Conservation (phyloP, 2,329 filamentous ascomycete species). For the Reticulascus tulasneorum region DNA sequence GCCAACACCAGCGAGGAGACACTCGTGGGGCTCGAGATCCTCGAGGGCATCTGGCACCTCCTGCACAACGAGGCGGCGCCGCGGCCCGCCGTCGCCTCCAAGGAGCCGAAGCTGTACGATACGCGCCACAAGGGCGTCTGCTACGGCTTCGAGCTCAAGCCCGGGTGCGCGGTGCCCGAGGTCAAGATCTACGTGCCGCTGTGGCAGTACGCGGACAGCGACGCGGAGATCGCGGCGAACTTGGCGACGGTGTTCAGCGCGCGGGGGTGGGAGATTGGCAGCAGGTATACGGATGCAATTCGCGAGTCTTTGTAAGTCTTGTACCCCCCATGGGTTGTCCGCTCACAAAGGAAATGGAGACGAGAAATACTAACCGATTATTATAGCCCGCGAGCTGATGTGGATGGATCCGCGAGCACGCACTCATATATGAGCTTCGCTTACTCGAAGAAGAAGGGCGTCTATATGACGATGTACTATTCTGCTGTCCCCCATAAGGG, state of each 20-base stretch:
- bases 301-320: constrained; percentile 12
- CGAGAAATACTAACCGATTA: constrained; percentile 2
- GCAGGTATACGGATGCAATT: constrained; percentile 9
- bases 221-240: constrained; percentile 9
- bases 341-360: not conserved
- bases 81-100: constrained; percentile 9
- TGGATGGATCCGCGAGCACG: constrained; percentile 4
- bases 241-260: constrained; percentile 9
- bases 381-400: constrained; percentile 9
- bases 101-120: constrained; percentile 7
- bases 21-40: constrained; percentile 16
- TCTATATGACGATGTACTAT: constrained; percentile 17
- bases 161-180: constrained; percentile 17
- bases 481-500: constrained; percentile 12
- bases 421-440: constrained; percentile 18
- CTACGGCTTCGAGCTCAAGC: constrained; percentile 22
- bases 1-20: constrained; percentile 15
- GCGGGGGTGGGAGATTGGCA: constrained; percentile 12
- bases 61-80: constrained; percentile 19
- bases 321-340: too few relatives aligned
- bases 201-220: constrained; percentile 18
- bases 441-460: constrained; percentile 14
- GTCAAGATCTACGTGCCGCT: constrained; percentile 23
- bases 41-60: constrained; percentile 20
- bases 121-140: constrained; percentile 17